Evolutionary conservation across 495 filamentous ascomycete species (phyloP).

Genomic region (Extremus antarcticus): DNA sequence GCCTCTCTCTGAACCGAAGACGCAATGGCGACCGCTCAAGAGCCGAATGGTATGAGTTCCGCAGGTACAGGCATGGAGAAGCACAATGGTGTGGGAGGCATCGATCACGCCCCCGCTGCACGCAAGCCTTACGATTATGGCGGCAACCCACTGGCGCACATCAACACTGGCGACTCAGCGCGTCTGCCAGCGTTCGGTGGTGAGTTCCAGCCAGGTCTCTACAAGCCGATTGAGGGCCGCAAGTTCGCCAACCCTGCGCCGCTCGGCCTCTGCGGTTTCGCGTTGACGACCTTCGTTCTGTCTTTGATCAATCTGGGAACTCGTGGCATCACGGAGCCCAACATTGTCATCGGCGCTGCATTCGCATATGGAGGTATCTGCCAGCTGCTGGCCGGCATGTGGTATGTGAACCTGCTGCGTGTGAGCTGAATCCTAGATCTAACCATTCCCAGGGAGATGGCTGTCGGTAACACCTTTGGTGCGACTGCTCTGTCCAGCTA

Average conservation of each 20-base stretch:
- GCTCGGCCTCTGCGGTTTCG: conserved; percentile 67
- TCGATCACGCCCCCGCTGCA: conserved; percentile 18
- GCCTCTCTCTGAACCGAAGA: background rate
- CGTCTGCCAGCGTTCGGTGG: conserved; percentile 78
- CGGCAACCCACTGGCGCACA: conserved; percentile 59
- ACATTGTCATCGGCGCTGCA: conserved; percentile 33
- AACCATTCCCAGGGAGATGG: conserved; percentile 74
- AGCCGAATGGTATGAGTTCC: conserved; percentile 12
- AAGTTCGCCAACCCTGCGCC: conserved; percentile 59
- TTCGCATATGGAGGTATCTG: conserved; percentile 58
- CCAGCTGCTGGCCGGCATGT: conserved; percentile 93
- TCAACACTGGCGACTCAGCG: conserved; percentile 48
- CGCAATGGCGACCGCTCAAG: background rate
- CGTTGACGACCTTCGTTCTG: conserved; percentile 89
- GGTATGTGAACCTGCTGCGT: conserved; percentile 50
- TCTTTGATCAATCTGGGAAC: conserved; percentile 71
- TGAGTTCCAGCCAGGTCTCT: conserved; percentile 92
- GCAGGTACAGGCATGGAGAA: conserved; percentile 10
- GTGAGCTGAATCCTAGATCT: background rate
- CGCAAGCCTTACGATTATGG: conserved; percentile 39
- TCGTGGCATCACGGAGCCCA: conserved; percentile 38
- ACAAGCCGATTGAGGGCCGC: conserved; percentile 59
- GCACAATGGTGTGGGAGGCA: conserved; percentile 14
- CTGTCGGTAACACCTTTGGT: conserved; percentile 91
- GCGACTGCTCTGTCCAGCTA: conserved; percentile 93